Base-by-base conservation (phyloP, 345 rosid species). In the Atalantia buxifolia region DNA sequence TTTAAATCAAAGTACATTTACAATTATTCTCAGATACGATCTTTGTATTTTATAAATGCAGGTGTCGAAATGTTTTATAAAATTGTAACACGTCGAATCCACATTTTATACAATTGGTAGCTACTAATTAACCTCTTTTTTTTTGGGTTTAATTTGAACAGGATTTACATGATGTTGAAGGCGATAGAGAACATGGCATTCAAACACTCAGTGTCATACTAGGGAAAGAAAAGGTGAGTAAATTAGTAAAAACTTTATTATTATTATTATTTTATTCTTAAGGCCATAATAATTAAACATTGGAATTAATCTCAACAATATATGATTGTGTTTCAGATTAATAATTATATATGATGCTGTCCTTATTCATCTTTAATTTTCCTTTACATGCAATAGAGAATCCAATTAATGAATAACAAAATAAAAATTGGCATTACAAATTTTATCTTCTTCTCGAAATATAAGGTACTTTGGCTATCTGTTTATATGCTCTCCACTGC, bases 401-500 rank as follows among this genome's bases (percentile, higher is more conserved):
- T 42, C 16, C 0, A 42, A 12, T 10, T 42, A 42, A 42, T 12
- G 50, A 42, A 12, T 3, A 1, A 42, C 50, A 42, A 10, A 1
- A 12, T 42, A 42, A 42, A 42, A 12, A 42, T 60, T 60, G 53
- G 7, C 24, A n/a, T 42, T 31, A 50, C 21, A 66, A 66, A 16
- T 27, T 1, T 14, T 53, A 1, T 63, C 16, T 61, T 31, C 18
- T 21, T 77, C 19, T 30, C 31, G 4, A 9, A 33, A 42, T 3
- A 50, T 14, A 66, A 85, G 86, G 82, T 81, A 0, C 74, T 81
- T 38, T 73, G 88, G 84, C 65, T 83, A 0, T 76, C 84, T 61
- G 82, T 78, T 21, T 69, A 69, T 31, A 67, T 83, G 86, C 68
- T 85, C 66, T 61, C 78, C 5, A 9, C 70, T 27, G 80, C 84